Percentiles rank a stretch among this genome's conserved stretches.
These are phyloP conservation scores for Cudoniella acicularis DNA, from an alignment of 495 filamentous ascomycete genomes.

Conservation along the genomic window DNA sequence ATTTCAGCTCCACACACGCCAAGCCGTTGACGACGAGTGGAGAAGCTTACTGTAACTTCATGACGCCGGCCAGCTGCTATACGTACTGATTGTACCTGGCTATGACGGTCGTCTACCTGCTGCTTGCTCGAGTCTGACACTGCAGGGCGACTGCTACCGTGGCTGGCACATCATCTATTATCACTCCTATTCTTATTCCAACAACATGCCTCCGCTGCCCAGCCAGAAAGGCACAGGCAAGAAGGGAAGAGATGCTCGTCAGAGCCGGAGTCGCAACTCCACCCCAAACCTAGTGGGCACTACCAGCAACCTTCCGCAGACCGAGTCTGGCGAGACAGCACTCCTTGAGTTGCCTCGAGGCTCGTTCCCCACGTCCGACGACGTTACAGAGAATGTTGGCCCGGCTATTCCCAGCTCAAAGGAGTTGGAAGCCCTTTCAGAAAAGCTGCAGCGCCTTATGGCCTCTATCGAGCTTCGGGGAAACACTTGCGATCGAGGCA, in stretches of 20 bases:
- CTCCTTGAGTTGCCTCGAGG: constrained; percentile 56
- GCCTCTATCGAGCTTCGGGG: constrained; percentile 62
- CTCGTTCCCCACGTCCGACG: constrained; percentile 54
- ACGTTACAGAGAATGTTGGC: constrained; percentile 66
- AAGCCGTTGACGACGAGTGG: too few relatives aligned
- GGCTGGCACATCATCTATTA: background rate
- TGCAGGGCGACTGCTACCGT: background rate
- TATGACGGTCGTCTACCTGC: background rate
- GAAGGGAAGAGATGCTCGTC: constrained; percentile 62
- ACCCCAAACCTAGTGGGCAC: constrained; percentile 66
- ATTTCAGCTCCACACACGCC: too few relatives aligned
- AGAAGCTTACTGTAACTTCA: too few relatives aligned
- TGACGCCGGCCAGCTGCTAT: too few relatives aligned
- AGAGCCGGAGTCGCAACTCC: constrained; percentile 80
- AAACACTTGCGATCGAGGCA: constrained; percentile 63
- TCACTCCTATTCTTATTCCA: background rate
- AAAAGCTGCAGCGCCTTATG: constrained; percentile 61
- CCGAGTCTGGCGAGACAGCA: constrained; percentile 58
- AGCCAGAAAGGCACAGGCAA: constrained; percentile 75
- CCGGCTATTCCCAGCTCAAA: constrained; percentile 68
- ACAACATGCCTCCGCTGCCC: constrained; percentile 46
- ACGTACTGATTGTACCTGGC: background rate
- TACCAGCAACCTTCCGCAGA: constrained; percentile 44
- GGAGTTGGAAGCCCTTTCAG: constrained; percentile 63
- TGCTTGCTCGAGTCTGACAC: background rate